Base-by-base conservation (phyloP, 768 basidiomycete genomes). In the Pilatotrama ljubarskyi region DNA sequence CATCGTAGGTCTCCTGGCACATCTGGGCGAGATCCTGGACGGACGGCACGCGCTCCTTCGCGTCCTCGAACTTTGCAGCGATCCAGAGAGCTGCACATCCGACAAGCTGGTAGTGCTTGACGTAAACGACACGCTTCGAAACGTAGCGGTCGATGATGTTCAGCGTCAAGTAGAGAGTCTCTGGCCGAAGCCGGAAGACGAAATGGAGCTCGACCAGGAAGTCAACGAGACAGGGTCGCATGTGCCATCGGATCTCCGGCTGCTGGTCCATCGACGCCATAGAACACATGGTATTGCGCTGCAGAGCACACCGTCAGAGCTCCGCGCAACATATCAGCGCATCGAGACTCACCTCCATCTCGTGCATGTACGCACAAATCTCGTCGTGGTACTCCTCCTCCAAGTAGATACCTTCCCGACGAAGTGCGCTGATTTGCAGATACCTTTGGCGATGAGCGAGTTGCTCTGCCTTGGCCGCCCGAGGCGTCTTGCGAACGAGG, bases 141-240 rank as follows among this genome's bases (percentile, higher is more conserved):
- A 98, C 94, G 74, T 98, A 99, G 68, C 97, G 94, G 76, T 99
- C 97, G 75, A 98, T 88, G 71, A 99, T 97, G 80, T 98, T 98
- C 75, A 98, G 85, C 11, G 96, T 91, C 74, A 99, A 91, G 75
- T 98, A 98, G 64, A 99, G 85, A 6, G 97, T 98, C 79, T 99
- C 97, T 11, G 97, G 97, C 42, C 97, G 94, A 52, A 99, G 86
- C 50, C 95, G 91, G 78, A 97, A 96, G 63, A 93, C 94, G 72
- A 96, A 94, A 75, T 99, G 97, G 63, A 98, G 91, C 75, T 99
- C 97, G 71, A 99, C 92, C 71, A 99, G 86, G 76, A 99, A 99
- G 74, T 99, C 97, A 72, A 98, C 93, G 44, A 99, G 87, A 78
- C 92, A 96, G 35, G 93, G 93, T 37, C 97, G 93, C 97, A 99